Percentiles rank a stretch among this genome's conserved stretches.
These are phyloP conservation scores for Saccharomycopsis selenospora DNA, from an alignment of 805 yeast genomes.

Conservation along the genomic window DNA sequence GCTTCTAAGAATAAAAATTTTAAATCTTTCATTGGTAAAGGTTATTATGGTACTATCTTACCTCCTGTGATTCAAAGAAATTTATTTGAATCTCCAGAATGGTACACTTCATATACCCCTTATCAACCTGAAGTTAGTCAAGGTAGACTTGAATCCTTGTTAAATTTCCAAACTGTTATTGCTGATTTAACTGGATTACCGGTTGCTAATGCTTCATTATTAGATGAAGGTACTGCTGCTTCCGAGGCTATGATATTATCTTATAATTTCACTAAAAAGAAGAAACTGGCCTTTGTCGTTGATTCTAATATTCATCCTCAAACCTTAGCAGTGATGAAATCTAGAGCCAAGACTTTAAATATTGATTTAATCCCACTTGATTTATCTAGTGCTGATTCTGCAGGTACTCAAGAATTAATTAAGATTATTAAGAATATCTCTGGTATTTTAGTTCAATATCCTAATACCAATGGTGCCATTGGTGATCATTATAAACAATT, in stretches of 20 bases:
- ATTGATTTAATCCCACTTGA: constrained; percentile 58
- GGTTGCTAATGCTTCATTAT: constrained; percentile 88
- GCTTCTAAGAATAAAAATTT: constrained; percentile 71
- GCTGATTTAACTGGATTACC: constrained; percentile 88
- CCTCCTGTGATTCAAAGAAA: constrained; percentile 95
- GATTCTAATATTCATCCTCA: constrained; percentile 78
- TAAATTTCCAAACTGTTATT: constrained; percentile 90
- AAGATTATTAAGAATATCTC: constrained; percentile 38
- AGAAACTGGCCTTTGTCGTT: constrained; percentile 60
- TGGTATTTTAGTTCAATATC: constrained; percentile 88
- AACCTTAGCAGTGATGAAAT: constrained; percentile 67
- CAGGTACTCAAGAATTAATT: constrained; percentile 32
- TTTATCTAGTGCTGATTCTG: constrained; percentile 37
- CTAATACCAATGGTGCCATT: constrained; percentile 75
- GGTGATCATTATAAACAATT: constrained; percentile 44
- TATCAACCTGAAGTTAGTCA: constrained; percentile 98
- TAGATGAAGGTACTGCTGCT: constrained; percentile 97
- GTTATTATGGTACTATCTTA: constrained; percentile 82
- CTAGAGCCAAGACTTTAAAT: constrained; percentile 71
- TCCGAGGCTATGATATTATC: constrained; percentile 93
- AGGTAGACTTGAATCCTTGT: constrained; percentile 84
- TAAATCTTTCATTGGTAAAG: constrained; percentile 83
- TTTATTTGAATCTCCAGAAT: constrained; percentile 86
- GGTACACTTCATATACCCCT: constrained; percentile 99
- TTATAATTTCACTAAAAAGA: constrained; percentile 57